These are phyloP conservation scores for Suhomyces canberraensis DNA, from an alignment of 805 yeast genomes.

Conservation along the genomic window DNA sequence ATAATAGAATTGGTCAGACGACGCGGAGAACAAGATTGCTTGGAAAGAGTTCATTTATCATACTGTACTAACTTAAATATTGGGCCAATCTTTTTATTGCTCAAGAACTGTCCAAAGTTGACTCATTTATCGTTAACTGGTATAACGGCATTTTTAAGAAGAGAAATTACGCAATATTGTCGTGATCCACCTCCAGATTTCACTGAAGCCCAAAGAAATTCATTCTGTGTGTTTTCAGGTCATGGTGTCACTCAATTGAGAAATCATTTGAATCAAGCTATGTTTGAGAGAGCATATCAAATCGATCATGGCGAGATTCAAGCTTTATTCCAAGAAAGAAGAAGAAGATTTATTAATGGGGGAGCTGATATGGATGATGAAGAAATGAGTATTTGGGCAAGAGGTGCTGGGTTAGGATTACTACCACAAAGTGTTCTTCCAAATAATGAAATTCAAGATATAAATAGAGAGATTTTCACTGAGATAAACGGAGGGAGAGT, in stretches of 20 bases:
- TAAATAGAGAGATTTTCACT: conserved; percentile 30
- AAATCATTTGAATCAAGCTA: conserved; percentile 53
- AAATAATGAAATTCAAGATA: conserved; percentile 21
- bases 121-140: conserved; percentile 94
- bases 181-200: conserved; percentile 92
- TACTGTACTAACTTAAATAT: conserved; percentile 81
- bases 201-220: conserved; percentile 75
- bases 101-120: conserved; percentile 77
- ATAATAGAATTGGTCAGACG: conserved; percentile 62
- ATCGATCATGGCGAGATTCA: conserved; percentile 33
- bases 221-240: conserved; percentile 93
- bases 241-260: conserved; percentile 78
- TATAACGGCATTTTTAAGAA: conserved; percentile 79
- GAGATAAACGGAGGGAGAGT: conserved; percentile 29
- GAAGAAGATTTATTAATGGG: conserved; percentile 22
- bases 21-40: conserved; percentile 70
- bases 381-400: conserved; percentile 23
- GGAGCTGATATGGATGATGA: conserved; percentile 20
- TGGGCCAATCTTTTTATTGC: conserved; percentile 69
- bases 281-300: conserved; percentile 34
- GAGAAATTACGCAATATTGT: conserved; percentile 82
- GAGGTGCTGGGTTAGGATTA: conserved; percentile 11
- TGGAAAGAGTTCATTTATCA: conserved; percentile 90
- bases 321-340: conserved; percentile 26
- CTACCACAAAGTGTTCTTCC: conserved; percentile 7